These are phyloP conservation scores for Scleromitrula shiraiana DNA, from an alignment of 2,329 filamentous ascomycete genomes.

Conservation along the genomic window DNA sequence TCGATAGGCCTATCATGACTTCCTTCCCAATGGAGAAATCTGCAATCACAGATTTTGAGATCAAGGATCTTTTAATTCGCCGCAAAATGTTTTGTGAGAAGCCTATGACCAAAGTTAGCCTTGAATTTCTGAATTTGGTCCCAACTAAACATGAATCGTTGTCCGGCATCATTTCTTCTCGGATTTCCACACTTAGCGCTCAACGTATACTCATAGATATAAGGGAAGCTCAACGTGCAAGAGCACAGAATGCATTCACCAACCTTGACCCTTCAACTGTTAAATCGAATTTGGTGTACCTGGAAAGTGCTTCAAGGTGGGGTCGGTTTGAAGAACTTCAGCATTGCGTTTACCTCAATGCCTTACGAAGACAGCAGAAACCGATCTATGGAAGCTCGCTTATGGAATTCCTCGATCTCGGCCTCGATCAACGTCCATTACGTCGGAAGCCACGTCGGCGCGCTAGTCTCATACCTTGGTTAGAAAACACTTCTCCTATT, in stretches of 20 bases:
- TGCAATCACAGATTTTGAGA: constrained; percentile 64
- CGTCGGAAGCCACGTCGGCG: constrained; percentile 53
- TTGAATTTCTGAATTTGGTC: constrained; percentile 72
- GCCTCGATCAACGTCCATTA: constrained; percentile 49
- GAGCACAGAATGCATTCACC: constrained; percentile 47
- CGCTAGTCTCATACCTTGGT: constrained; percentile 62
- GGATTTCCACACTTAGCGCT: constrained; percentile 59
- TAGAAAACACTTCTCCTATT: constrained; percentile 58
- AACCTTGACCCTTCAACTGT: constrained; percentile 59
- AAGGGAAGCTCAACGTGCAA: constrained; percentile 59
- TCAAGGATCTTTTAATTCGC: constrained; percentile 63
- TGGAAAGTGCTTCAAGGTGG: constrained; percentile 65
- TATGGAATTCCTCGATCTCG: constrained; percentile 65
- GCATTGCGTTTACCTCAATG: constrained; percentile 72
- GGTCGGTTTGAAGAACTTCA: constrained; percentile 70
- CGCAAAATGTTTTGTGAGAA: constrained; percentile 54
- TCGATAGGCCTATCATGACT: constrained; percentile 92
- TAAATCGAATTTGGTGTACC: constrained; percentile 59
- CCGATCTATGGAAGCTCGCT: constrained; percentile 76
- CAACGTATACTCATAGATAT: constrained; percentile 63
- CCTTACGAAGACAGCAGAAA: constrained; percentile 67
- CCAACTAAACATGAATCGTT: constrained; percentile 63
- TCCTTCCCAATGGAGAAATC: constrained; percentile 88
- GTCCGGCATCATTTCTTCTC: constrained; percentile 45
- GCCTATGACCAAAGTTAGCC: constrained; percentile 56